These are phyloP conservation scores for Dendryphion nanum DNA, from an alignment of 2,329 filamentous ascomycete species.

Conservation along the genomic window DNA sequence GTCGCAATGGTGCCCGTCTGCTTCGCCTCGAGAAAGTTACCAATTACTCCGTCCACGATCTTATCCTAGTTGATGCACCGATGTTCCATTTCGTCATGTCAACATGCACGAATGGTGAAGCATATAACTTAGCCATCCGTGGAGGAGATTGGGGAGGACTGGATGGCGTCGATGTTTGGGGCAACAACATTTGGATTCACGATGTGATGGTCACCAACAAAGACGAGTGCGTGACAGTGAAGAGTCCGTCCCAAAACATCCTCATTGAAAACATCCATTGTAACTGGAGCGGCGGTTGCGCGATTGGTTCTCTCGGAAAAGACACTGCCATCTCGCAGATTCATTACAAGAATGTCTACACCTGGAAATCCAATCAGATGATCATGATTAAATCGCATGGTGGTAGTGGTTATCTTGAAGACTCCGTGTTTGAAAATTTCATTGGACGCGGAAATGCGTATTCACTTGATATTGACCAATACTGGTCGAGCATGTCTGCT, in stretches of 20 bases:
- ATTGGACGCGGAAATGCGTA: slow-evolving; percentile 61
- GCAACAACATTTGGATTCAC: slow-evolving; percentile 57
- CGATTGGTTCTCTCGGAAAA: slow-evolving; percentile 55
- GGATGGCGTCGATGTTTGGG: slow-evolving; percentile 58
- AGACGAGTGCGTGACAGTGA: slow-evolving; percentile 61
- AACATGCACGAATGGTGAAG: slow-evolving; percentile 52
- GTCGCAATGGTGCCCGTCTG: slow-evolving; percentile 44
- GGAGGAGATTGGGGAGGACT: slow-evolving; percentile 53
- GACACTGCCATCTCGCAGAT: slow-evolving; percentile 53
- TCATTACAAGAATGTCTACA: slow-evolving; percentile 58
- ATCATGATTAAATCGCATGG: slow-evolving; percentile 63
- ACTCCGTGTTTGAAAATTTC: slow-evolving; percentile 57
- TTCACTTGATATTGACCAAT: slow-evolving; percentile 55
- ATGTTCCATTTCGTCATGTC: slow-evolving; percentile 53
- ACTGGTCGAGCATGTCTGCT: slow-evolving; percentile 48
- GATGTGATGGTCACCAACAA: slow-evolving; percentile 63
- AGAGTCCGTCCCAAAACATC: slow-evolving; percentile 50
- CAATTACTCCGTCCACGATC: slow-evolving; percentile 51
- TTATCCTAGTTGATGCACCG: slow-evolving; percentile 50
- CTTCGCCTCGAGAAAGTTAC: slow-evolving; percentile 46
- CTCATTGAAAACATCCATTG: slow-evolving; percentile 62
- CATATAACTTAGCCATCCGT: slow-evolving; percentile 57
- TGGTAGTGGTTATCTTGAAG: slow-evolving; percentile 53
- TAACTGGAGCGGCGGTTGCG: slow-evolving; percentile 61
- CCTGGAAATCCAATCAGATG: slow-evolving; percentile 61